Percentiles rank a stretch among this genome's conserved stretches.
Conservation (phyloP, 768 basidiomycete genomes). For the Boletellus emodensis region DNA sequence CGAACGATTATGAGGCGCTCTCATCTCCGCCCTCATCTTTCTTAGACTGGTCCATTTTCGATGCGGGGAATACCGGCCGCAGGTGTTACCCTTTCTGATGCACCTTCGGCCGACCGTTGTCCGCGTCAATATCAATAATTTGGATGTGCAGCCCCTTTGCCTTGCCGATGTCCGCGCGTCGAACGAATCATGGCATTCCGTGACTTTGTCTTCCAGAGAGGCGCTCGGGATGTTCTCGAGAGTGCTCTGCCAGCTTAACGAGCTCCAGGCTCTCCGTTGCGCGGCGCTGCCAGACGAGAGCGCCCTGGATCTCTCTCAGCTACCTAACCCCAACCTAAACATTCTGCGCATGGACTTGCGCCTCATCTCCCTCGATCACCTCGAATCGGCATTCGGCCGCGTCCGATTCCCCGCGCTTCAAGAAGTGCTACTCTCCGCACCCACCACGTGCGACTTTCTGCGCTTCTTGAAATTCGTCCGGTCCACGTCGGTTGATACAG, state of each 20-base stretch:
- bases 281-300: conserved; percentile 24
- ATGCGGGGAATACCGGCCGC: conserved; percentile 23
- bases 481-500: conserved; percentile 28
- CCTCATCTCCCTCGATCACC: conserved; percentile 17
- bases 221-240: conserved; percentile 22
- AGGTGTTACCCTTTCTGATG: conserved; percentile 22
- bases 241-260: conserved; percentile 19
- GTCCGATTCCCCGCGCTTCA: conserved; percentile 17
- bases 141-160: conserved; percentile 18
- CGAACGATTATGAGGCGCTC: conserved; percentile 20
- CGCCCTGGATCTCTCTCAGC: conserved; percentile 18
- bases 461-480: conserved; percentile 25
- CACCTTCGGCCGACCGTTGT: conserved; percentile 23
- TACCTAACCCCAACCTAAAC: conserved; percentile 20
- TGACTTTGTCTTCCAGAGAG: conserved; percentile 25
- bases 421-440: conserved; percentile 19
- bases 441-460: conserved; percentile 22
- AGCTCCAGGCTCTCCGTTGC: conserved; percentile 24
- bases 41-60: conserved; percentile 27
- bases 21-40: conserved; percentile 16
- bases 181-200: conserved; percentile 28
- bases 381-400: conserved; percentile 14
- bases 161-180: conserved; percentile 22
- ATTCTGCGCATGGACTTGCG: conserved; percentile 26
- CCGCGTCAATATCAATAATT: conserved; percentile 27